A percentile compares a stretch with the other conserved stretches of the same genome.
These are phyloP conservation scores for Lodderomyces margitis DNA, from an alignment of 1,139 yeast genomes.

Conservation along the genomic window DNA sequence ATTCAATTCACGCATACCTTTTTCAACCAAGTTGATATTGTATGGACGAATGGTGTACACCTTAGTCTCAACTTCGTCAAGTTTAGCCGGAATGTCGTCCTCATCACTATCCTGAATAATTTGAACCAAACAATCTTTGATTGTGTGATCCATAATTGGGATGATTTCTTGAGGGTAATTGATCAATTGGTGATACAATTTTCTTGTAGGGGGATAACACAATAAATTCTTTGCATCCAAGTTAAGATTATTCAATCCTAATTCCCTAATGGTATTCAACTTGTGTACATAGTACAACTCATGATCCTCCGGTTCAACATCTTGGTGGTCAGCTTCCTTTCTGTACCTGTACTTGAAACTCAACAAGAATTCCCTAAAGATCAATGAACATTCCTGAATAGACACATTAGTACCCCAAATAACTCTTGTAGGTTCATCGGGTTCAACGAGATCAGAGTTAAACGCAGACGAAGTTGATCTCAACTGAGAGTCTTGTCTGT, in stretches of 20 bases:
- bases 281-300: conserved; percentile 71
- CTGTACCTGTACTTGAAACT: conserved; percentile 80
- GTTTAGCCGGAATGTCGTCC: conserved; percentile 28
- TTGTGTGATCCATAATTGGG: conserved; percentile 96
- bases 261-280: conserved; percentile 68
- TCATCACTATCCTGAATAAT: conserved; percentile 57
- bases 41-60: conserved; percentile 87
- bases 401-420: conserved; percentile 99
- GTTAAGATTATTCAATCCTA: conserved; percentile 81
- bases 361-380: conserved; percentile 80
- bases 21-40: conserved; percentile 60
- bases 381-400: conserved; percentile 78
- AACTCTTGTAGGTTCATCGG: conserved; percentile 76
- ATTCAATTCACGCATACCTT: conserved; percentile 91
- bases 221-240: conserved; percentile 79
- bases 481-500: conserved; percentile 12
- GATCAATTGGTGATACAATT: conserved; percentile 78
- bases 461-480: conserved; percentile 29
- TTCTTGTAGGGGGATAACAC: conserved; percentile 73
- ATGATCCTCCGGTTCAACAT: conserved; percentile 57
- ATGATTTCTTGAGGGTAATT: conserved; percentile 96
- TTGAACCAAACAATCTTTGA: conserved; percentile 86
- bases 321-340: conserved; percentile 44
- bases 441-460: conserved; percentile 26
- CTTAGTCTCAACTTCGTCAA: conserved; percentile 74